A percentile compares a stretch with the other conserved stretches of the same genome.
Conservation (phyloP, 176 grass and related monocot genomes). For the Typha latifolia region DNA sequence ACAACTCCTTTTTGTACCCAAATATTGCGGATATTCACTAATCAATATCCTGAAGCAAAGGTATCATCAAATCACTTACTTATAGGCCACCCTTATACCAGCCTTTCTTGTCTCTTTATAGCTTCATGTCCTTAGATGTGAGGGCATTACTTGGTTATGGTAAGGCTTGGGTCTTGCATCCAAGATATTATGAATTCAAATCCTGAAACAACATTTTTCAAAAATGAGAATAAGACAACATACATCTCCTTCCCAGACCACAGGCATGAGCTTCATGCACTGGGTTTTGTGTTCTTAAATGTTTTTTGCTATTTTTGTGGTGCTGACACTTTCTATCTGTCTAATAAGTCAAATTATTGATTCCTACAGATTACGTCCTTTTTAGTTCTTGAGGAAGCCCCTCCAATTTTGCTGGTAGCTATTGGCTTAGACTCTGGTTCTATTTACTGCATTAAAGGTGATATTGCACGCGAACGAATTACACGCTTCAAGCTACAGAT, state of each 20-base stretch:
- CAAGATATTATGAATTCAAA: too few species aligned
- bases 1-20: conserved; percentile 85
- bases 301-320: background rate
- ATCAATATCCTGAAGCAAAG: conserved; percentile 85
- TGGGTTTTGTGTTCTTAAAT: background rate
- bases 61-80: conserved; percentile 21
- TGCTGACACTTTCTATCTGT: background rate
- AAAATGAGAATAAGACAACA: too few species aligned
- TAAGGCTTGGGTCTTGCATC: too few species aligned
- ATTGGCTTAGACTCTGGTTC: conserved; percentile 79
- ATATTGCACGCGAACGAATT: conserved; percentile 80
- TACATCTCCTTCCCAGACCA: too few species aligned
- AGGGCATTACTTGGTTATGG: too few species aligned
- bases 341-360: conserved; percentile 11
- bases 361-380: conserved; percentile 80
- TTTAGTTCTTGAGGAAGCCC: conserved; percentile 94
- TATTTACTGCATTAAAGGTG: conserved; percentile 98
- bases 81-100: too few species aligned
- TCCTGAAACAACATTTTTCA: too few species aligned
- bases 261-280: too few species aligned
- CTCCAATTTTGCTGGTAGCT: conserved; percentile 68
- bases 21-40: conserved; percentile 84
- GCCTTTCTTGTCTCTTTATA: too few species aligned
- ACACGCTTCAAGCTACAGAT: conserved; percentile 82
- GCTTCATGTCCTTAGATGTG: too few species aligned